These are phyloP conservation scores for Pythium monospermum DNA, from an alignment of 352 stramenopile genomes.

Conservation along the genomic window DNA sequence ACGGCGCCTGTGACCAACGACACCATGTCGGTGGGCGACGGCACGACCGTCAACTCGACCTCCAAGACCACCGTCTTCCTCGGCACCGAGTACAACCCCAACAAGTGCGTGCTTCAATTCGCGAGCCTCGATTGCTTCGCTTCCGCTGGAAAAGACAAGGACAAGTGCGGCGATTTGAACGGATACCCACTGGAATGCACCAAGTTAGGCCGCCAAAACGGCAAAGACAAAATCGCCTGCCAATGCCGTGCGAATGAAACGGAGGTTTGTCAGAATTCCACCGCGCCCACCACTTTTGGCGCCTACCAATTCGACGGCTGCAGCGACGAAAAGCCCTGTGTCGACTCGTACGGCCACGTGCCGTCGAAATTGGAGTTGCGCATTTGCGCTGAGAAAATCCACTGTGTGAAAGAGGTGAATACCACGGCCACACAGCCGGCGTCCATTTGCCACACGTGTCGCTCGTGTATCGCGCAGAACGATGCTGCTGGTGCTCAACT, in stretches of 20 bases:
- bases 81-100: conserved; percentile 65
- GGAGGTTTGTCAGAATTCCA: conserved; percentile 48
- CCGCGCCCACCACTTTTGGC: conserved; percentile 27
- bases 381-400: conserved; percentile 64
- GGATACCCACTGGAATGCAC: conserved; percentile 65
- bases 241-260: conserved; percentile 39
- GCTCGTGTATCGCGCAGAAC: conserved; percentile 76
- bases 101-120: conserved; percentile 67
- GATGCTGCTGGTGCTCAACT: conserved; percentile 48
- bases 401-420: conserved; percentile 70
- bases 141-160: conserved; percentile 22
- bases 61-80: conserved; percentile 48
- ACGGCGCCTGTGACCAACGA: conserved; percentile 11
- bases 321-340: conserved; percentile 37
- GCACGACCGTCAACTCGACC: conserved; percentile 45
- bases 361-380: conserved; percentile 36
- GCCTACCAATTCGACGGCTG: conserved; percentile 69
- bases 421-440: conserved; percentile 50
- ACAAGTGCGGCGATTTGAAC: conserved; percentile 58
- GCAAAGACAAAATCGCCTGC: conserved; percentile 64
- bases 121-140: conserved; percentile 47
- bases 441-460: conserved; percentile 77
- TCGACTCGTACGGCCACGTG: conserved; percentile 63
- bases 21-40: conserved; percentile 55
- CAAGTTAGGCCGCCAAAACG: conserved; percentile 50